Evolutionary conservation across 139 green algal species (phyloP), one percentile per base, ranked within the genome.

Genomic region (Klebsormidium nitens): DNA sequence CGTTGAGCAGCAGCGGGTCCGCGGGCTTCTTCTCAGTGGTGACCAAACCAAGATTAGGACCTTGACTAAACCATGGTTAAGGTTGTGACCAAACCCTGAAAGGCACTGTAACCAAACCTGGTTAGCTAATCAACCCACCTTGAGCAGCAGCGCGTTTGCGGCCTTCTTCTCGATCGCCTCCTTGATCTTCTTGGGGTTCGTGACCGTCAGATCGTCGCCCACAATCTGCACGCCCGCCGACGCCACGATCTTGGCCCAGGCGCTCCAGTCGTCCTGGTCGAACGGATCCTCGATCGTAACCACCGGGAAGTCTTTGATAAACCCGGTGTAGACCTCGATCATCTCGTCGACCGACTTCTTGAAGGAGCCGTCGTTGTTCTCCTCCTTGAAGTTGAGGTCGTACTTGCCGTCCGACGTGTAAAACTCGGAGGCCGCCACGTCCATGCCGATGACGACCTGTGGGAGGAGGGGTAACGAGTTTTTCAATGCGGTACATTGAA

Each of bases 261-360:
- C 77, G 49, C 95, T 91, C 82, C 87, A 96, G 87, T 97, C 93
- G 72, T 98, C 93, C 83, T 95, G 87, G 81, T 98, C 93, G 66
- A 96, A 98, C 74, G 93, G 93, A 81, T 98, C 93, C 85, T 98
- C 93, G 66, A 98, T 97, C 47, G 89, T 89, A 66, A 97, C 80
- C 55, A 98, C 85, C 36, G 89, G 89, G 80, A 93, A 98, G 75
- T 95, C 80, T 47, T 76, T 66, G 70, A 81, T 87, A 77, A 95
- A 95, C 44, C 80, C 80, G 58, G 14, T 87, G 88, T 95, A 96
- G 78, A 97, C 77, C 40, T 95, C 89, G 59, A 91, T 76, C 86
- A 96, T 87, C 83, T 91, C 82, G 1, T 76, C 66, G 29, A 80
- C 86, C 23, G 81, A 95, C 84, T 90, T 90, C 81, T 93, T 88